Conservation (phyloP, 2,329 filamentous ascomycete genomes). For the Cadophora sp. region DNA sequence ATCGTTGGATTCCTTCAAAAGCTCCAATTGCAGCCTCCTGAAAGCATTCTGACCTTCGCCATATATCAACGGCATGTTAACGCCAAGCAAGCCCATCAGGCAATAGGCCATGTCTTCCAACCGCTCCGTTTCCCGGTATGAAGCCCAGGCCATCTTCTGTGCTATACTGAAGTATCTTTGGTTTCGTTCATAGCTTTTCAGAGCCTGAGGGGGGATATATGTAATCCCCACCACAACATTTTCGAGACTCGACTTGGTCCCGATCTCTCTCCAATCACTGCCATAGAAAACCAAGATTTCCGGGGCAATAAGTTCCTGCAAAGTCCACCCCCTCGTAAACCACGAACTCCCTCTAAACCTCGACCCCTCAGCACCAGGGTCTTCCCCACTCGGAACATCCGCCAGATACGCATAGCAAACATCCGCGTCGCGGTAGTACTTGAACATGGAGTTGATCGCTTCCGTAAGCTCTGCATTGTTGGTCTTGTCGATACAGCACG, state of each 20-base stretch:
- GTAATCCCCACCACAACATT: not conserved
- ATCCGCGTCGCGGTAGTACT: slow-evolving; percentile 24
- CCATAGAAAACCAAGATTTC: not conserved
- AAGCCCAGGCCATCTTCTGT: slow-evolving; percentile 22
- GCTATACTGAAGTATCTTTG: not conserved
- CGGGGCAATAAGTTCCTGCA: slow-evolving; percentile 20
- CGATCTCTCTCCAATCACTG: not conserved
- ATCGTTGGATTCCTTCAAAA: slow-evolving; percentile 5
- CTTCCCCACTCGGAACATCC: slow-evolving; percentile 13
- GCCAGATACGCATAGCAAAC: slow-evolving; percentile 33
- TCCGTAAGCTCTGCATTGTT: slow-evolving; percentile 29
- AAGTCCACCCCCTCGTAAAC: slow-evolving; percentile 21
- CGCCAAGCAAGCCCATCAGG: slow-evolving; percentile 14
- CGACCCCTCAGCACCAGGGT: not conserved
- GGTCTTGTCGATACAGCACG: slow-evolving; percentile 36
- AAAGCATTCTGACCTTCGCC: slow-evolving; percentile 14
- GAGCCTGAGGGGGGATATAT: not conserved
- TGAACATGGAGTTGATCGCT: slow-evolving; percentile 33
- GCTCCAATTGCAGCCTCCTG: slow-evolving; percentile 11
- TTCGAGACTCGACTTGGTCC: slow-evolving; percentile 9
- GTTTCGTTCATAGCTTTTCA: not conserved
- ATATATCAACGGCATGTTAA: slow-evolving; percentile 21
- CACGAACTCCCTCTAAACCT: slow-evolving; percentile 3
- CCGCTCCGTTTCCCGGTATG: not conserved
- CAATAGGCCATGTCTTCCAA: slow-evolving; percentile 20